A percentile compares a stretch with the other conserved stretches of the same genome.
These are phyloP conservation scores for Phytophthora macrochlamydospora DNA, from an alignment of 352 stramenopile species.

Conservation along the genomic window DNA sequence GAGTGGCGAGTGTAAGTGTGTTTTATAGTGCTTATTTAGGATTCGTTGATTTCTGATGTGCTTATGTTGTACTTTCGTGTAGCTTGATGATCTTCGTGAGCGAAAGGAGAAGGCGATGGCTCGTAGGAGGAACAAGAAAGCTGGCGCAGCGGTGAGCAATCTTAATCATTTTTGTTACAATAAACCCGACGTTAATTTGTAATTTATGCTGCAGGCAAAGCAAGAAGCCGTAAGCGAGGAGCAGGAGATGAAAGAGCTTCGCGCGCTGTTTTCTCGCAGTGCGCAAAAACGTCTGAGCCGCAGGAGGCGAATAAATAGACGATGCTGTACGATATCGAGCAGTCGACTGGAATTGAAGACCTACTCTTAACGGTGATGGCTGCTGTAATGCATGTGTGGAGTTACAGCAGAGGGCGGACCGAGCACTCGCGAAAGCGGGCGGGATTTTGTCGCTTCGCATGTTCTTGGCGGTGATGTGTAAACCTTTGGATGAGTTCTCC, in stretches of 20 bases:
- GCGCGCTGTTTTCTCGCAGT: constrained; percentile 23
- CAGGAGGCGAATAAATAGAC: constrained; percentile 7
- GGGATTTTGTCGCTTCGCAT: constrained; percentile 39
- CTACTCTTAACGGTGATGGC: too few species aligned
- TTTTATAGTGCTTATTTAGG: constrained; percentile 4
- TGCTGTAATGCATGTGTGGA: too few species aligned
- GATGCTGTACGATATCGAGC: not conserved
- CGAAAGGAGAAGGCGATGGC: constrained; percentile 40
- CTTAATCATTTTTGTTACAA: not conserved
- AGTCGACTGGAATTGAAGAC: not conserved
- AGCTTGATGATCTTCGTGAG: constrained; percentile 45
- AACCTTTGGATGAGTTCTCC: constrained; percentile 63
- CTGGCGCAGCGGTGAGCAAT: not conserved
- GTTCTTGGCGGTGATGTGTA: constrained; percentile 64
- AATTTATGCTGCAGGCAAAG: not conserved
- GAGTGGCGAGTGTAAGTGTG: constrained; percentile 45
- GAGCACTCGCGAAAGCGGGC: constrained; percentile 60
- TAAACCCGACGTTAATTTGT: not conserved
- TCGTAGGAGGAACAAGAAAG: constrained; percentile 14
- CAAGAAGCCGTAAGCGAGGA: constrained; percentile 22
- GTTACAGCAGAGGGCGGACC: constrained; percentile 33
- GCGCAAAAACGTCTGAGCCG: not conserved
- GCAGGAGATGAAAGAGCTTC: constrained; percentile 28
- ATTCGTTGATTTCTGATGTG: constrained; percentile 8
- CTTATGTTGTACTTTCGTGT: constrained; percentile 13